Conservation (phyloP, 495 filamentous ascomycete species). For the Penicillium turbatum region DNA sequence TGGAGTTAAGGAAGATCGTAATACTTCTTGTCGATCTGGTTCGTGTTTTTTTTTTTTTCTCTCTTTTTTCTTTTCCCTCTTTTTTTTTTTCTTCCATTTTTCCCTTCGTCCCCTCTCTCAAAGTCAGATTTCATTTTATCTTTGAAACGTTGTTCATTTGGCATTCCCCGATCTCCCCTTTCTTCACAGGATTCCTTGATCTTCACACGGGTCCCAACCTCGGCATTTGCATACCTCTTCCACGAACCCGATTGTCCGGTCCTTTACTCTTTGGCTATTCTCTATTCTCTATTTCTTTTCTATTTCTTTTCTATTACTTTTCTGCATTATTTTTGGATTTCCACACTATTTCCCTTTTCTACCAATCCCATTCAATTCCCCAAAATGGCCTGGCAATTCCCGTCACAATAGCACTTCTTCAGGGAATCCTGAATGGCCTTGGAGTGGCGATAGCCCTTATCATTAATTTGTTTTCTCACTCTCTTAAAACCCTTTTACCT, state of each 20-base stretch:
- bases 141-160: background rate
- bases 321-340: background rate
- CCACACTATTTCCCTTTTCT: background rate
- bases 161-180: constrained; percentile 3
- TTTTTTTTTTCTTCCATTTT: too few relatives aligned
- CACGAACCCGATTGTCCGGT: constrained; percentile 15
- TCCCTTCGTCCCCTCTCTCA: background rate
- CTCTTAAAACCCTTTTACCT: constrained; percentile 12
- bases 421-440: background rate
- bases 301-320: background rate
- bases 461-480: background rate
- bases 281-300: background rate
- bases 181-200: constrained; percentile 21
- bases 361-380: background rate
- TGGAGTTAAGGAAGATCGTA: constrained; percentile 25
- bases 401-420: background rate
- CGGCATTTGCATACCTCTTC: constrained; percentile 23
- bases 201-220: constrained; percentile 20
- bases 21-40: constrained; percentile 29
- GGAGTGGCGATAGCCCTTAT: background rate
- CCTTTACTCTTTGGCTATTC: background rate
- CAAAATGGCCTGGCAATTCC: background rate
- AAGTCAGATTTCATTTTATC: background rate
- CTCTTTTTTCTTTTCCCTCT: constrained; percentile 21
- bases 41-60: constrained; percentile 14